Evolutionary conservation across 768 basidiomycete genomes (phyloP).

Genomic region (Mycena filopes): DNA sequence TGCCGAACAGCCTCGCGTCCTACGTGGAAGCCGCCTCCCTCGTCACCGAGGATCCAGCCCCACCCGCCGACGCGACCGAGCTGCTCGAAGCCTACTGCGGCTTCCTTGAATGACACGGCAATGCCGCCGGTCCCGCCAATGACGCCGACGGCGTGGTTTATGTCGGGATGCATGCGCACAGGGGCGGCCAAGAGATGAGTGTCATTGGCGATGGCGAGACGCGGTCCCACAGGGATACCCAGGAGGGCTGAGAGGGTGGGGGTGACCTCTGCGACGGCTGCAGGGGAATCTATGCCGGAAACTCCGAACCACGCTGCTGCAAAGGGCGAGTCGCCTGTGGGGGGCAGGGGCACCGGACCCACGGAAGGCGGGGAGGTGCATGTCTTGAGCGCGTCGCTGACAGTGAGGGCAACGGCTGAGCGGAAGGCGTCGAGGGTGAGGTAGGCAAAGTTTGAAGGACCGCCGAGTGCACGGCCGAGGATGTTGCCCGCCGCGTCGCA

Average conservation of each 20-base stretch:
- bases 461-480: constrained; percentile 73
- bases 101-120: constrained; percentile 70
- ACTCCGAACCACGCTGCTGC: constrained; percentile 85
- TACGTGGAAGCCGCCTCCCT: constrained; percentile 85
- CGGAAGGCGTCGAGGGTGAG: constrained; percentile 73
- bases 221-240: constrained; percentile 62
- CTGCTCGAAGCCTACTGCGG: constrained; percentile 58
- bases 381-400: constrained; percentile 64
- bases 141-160: constrained; percentile 72
- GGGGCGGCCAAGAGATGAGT: constrained; percentile 88
- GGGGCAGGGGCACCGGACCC: constrained; percentile 51
- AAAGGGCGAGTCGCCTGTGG: constrained; percentile 53
- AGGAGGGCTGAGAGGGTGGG: constrained; percentile 66
- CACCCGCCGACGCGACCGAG: constrained; percentile 81
- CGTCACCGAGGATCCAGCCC: constrained; percentile 89
- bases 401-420: constrained; percentile 59
- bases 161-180: constrained; percentile 67
- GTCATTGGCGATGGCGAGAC: constrained; percentile 80
- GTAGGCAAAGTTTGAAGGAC: constrained; percentile 89
- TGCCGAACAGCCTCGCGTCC: constrained; percentile 81
- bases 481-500: constrained; percentile 66
- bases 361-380: constrained; percentile 50
- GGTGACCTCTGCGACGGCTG: constrained; percentile 67
- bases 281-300: constrained; percentile 82
- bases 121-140: constrained; percentile 88